These are phyloP conservation scores for Camellia japonica DNA, from an alignment of 148 eudicot species.

Conservation along the genomic window DNA sequence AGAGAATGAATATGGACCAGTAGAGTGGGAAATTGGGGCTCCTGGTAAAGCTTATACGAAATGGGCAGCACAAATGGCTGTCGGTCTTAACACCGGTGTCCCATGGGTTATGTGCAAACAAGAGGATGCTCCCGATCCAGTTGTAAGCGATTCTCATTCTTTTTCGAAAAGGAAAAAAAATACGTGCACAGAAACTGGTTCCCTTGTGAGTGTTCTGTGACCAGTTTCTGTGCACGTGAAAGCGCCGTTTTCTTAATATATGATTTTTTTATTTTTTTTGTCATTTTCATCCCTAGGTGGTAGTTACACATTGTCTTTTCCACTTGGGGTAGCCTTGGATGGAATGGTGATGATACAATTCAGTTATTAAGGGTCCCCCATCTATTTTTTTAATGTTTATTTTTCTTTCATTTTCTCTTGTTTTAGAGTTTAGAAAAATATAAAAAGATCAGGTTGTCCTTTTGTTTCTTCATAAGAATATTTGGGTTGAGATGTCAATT, in stretches of 20 bases:
- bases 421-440: neutral
- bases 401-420: neutral
- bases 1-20: slow-evolving; percentile 86
- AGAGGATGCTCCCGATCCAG: slow-evolving; percentile 69
- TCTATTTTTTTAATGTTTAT: neutral
- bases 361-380: too few species aligned
- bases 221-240: too few species aligned
- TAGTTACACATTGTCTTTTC: too few species aligned
- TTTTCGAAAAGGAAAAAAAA: too few species aligned
- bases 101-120: slow-evolving; percentile 98
- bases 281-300: too few species aligned
- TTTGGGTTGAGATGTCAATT: neutral
- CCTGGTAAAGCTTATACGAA: slow-evolving; percentile 74
- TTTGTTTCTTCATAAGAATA: neutral
- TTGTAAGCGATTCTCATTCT: slow-evolving; percentile 38
- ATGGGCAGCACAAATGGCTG: slow-evolving; percentile 88
- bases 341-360: too few species aligned
- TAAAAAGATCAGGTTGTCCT: neutral
- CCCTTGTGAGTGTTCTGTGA: too few species aligned
- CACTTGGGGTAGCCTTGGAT: too few species aligned
- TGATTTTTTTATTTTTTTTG: too few species aligned
- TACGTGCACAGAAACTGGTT: too few species aligned
- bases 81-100: slow-evolving; percentile 60
- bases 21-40: slow-evolving; percentile 74
- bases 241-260: too few species aligned